These are phyloP conservation scores for Parastagonospora nodorum DNA, from an alignment of 2,329 filamentous ascomycete species.

Conservation along the genomic window DNA sequence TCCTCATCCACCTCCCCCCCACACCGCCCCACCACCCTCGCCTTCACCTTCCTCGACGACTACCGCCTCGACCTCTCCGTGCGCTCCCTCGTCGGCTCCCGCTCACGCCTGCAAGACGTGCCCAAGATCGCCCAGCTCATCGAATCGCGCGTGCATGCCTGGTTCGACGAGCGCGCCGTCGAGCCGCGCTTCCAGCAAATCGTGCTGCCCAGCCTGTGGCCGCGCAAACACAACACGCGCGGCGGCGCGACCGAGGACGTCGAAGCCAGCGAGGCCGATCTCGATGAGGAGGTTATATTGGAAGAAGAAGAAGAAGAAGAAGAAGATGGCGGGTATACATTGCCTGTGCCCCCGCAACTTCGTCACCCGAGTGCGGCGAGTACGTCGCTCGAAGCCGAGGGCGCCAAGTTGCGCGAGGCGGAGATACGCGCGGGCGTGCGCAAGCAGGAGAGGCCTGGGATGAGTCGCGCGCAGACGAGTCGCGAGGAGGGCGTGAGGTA, in stretches of 20 bases:
- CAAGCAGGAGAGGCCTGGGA: slow-evolving; percentile 3
- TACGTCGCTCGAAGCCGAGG: slow-evolving; percentile 36
- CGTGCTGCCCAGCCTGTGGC: slow-evolving; percentile 80
- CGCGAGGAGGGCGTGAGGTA: slow-evolving; percentile 12
- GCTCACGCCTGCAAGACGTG: slow-evolving; percentile 81
- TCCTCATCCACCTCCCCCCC: slow-evolving; percentile 24
- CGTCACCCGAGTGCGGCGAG: background rate
- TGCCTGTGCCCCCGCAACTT: background rate
- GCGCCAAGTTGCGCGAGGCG: slow-evolving; percentile 43
- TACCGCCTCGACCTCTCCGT: slow-evolving; percentile 85
- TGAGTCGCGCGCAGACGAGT: background rate
- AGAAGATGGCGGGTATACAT: slow-evolving; percentile 2
- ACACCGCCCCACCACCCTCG: slow-evolving; percentile 76
- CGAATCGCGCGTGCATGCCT: slow-evolving; percentile 77
- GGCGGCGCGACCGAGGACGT: slow-evolving; percentile 65
- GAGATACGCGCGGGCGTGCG: slow-evolving; percentile 42
- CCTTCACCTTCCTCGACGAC: slow-evolving; percentile 91
- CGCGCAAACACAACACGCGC: slow-evolving; percentile 79
- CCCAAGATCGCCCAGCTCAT: slow-evolving; percentile 87
- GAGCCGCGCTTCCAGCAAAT: slow-evolving; percentile 89
- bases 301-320: slow-evolving; percentile 12
- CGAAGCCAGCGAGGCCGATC: slow-evolving; percentile 45
- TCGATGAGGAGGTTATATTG: slow-evolving; percentile 12
- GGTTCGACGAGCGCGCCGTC: slow-evolving; percentile 87
- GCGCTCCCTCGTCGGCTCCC: slow-evolving; percentile 76